Conservation (phyloP, 176 grass and related monocot genomes). For the Aegilops tauschii region DNA sequence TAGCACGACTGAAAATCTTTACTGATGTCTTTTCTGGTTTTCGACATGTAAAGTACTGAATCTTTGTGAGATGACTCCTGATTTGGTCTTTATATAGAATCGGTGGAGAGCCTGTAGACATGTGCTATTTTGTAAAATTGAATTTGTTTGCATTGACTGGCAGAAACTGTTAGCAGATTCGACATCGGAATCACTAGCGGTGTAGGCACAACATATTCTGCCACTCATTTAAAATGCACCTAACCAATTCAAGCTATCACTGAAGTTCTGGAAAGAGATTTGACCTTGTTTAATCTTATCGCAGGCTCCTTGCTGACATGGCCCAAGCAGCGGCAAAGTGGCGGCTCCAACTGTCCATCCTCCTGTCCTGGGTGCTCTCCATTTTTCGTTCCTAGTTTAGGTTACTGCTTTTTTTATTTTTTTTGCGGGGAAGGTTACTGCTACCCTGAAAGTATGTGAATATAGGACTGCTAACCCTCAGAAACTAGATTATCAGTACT, state of each 20-base stretch:
- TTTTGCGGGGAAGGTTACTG: neutral
- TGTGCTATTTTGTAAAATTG: neutral
- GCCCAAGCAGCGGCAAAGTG: neutral
- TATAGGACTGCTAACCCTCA: constrained; percentile 2
- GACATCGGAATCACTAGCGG: neutral
- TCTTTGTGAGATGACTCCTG: neutral
- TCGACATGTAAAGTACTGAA: neutral
- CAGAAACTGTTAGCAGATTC: neutral
- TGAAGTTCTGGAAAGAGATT: neutral
- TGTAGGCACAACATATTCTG: neutral
- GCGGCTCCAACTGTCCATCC: neutral
- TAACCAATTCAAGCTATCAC: neutral
- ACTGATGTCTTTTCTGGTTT: neutral
- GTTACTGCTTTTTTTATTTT: neutral
- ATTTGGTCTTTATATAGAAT: neutral
- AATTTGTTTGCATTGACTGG: neutral
- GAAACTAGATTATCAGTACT: neutral
- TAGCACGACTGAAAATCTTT: neutral
- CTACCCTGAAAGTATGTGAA: constrained; percentile 7
- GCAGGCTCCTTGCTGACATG: constrained; percentile 13
- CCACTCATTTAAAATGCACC: neutral
- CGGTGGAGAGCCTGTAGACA: neutral
- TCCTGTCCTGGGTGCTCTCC: neutral
- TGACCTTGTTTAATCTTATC: constrained; percentile 15
- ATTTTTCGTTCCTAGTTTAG: neutral